Percentiles rank a stretch among this genome's conserved stretches.
Conservation (phyloP, 495 filamentous ascomycete species). For the Hypoxylon crocopeplum region DNA sequence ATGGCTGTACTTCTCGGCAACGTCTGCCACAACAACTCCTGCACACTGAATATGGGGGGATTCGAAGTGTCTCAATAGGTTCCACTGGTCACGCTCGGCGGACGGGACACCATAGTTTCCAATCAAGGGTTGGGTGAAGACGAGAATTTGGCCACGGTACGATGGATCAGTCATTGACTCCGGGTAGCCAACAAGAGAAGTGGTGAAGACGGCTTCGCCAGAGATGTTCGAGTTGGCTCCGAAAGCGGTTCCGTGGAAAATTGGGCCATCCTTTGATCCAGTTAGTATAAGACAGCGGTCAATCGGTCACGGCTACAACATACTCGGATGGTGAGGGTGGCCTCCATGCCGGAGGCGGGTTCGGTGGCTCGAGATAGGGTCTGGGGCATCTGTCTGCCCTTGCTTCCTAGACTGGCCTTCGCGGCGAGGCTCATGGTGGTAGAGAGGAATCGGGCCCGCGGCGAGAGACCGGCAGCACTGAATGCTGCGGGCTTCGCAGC, state of each 20-base stretch:
- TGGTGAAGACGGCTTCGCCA: constrained; percentile 95
- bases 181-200: constrained; percentile 91
- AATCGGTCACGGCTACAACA: constrained; percentile 26
- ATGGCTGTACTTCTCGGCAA: constrained; percentile 91
- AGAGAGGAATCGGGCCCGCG: constrained; percentile 60
- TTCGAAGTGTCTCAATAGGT: constrained; percentile 90
- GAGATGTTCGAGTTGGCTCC: constrained; percentile 90
- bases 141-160: constrained; percentile 97
- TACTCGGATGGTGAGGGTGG: constrained; percentile 93
- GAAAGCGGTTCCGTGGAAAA: constrained; percentile 93
- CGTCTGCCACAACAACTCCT: constrained; percentile 94
- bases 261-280: constrained; percentile 72
- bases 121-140: constrained; percentile 98
- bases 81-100: constrained; percentile 73
- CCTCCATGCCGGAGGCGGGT: constrained; percentile 69
- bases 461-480: constrained; percentile 41
- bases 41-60: constrained; percentile 95
- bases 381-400: constrained; percentile 63
- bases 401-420: constrained; percentile 63
- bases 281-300: constrained; percentile 11
- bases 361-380: constrained; percentile 57
- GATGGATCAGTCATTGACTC: constrained; percentile 99
- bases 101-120: constrained; percentile 97
- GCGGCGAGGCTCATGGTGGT: constrained; percentile 51
- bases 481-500: constrained; percentile 54